These are phyloP conservation scores for Mycosphaerella sp. DNA, from an alignment of 2,329 filamentous ascomycete genomes.

Conservation along the genomic window DNA sequence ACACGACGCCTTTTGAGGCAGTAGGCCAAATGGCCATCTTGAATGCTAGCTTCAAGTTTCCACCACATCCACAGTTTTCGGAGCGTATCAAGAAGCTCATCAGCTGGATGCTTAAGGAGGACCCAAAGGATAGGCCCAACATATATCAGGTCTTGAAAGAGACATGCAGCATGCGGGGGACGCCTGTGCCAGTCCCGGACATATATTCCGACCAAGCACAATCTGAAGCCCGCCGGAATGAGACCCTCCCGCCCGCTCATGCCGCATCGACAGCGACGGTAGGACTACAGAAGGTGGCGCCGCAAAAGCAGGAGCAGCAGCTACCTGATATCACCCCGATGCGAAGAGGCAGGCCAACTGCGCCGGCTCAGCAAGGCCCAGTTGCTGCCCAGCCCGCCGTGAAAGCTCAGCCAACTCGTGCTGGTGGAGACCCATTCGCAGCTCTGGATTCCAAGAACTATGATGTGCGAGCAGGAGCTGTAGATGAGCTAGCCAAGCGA, in stretches of 20 bases:
- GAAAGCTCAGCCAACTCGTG: conserved; percentile 61
- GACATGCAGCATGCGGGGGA: conserved; percentile 80
- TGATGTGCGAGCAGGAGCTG: conserved; percentile 45
- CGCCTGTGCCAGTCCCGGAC: conserved; percentile 78
- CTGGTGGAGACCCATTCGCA: conserved; percentile 80
- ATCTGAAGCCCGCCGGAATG: conserved; percentile 57
- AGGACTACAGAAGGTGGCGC: conserved; percentile 75
- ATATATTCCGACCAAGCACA: conserved; percentile 52
- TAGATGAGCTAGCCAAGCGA: conserved; percentile 74
- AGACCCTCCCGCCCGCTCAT: conserved; percentile 54
- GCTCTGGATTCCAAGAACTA: conserved; percentile 67
- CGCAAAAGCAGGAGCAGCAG: conserved; percentile 60
- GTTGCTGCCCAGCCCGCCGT: conserved; percentile 43
- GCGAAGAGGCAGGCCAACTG: conserved; percentile 68
- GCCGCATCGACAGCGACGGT: conserved; percentile 42
- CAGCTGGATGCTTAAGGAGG: conserved; percentile 84
- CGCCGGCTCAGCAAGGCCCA: conserved; percentile 41
- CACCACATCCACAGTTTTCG: conserved; percentile 81
- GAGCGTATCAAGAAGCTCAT: conserved; percentile 85
- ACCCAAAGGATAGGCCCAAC: conserved; percentile 72
- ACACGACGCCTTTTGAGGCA: conserved; percentile 97
- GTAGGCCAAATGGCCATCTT: conserved; percentile 95
- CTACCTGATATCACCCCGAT: conserved; percentile 91
- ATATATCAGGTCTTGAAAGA: conserved; percentile 91
- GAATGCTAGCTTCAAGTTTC: conserved; percentile 91